Evolutionary conservation across 345 rosid species (phyloP).

Genomic region (Eucalyptus decipiens): DNA sequence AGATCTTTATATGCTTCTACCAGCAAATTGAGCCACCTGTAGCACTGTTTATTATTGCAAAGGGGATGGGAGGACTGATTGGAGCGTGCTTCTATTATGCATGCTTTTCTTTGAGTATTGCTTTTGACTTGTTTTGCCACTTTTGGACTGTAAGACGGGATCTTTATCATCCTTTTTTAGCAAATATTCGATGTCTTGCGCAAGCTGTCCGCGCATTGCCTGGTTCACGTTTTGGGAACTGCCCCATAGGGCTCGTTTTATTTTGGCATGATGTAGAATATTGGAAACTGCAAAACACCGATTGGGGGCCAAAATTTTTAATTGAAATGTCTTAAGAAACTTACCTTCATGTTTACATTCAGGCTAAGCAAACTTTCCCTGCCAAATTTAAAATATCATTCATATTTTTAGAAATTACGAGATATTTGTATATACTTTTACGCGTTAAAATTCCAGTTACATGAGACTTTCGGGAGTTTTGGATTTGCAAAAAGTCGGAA

Average conservation of each 20-base stretch:
- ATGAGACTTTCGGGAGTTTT: neutral
- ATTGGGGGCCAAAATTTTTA: neutral
- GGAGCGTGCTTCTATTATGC: neutral
- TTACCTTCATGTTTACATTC: neutral
- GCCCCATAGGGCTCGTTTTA: neutral
- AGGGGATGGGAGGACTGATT: conserved; percentile 23
- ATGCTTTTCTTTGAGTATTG: neutral
- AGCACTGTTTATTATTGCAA: conserved; percentile 93
- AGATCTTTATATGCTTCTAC: neutral
- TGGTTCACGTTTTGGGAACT: neutral
- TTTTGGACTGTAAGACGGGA: conserved; percentile 74
- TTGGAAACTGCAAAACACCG: neutral
- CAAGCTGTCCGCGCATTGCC: neutral
- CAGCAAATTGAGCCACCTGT: conserved; percentile 97
- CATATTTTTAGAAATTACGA: neutral
- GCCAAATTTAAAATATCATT: neutral
- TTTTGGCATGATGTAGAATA: neutral
- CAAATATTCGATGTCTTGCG: conserved; percentile 7
- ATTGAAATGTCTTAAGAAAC: neutral
- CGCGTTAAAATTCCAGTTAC: neutral
- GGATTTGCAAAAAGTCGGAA: neutral
- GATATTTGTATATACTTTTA: too few relatives aligned
- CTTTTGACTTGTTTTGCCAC: neutral
- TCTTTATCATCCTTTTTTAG: conserved; percentile 76
- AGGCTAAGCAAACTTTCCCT: neutral